Evolutionary conservation across 805 yeast genomes (phyloP), one percentile per base, ranked within the genome.

Genomic region (Pichia rugopelliculosa): DNA sequence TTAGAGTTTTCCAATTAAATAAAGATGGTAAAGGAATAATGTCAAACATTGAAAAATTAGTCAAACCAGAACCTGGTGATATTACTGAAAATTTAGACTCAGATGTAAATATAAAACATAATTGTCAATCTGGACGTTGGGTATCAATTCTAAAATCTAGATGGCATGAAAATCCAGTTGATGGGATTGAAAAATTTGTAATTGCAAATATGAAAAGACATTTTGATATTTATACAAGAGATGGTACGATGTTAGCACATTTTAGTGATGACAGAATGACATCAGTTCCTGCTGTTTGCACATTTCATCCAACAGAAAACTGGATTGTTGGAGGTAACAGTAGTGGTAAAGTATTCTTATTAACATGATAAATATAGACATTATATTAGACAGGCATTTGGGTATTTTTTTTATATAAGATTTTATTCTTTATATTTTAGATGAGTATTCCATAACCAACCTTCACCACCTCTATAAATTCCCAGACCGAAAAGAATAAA

Each of bases 71-170:
- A 22, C 58, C 53, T 17, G 55, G 48, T 4, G 60, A 57, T 21
- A 54, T 64, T 5, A 68, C 74, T 1, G 59, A 58, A 8, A 75
- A 74, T 45, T 56, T 88, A 30, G 61, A 58, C n/a, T 95, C 96
- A 0, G 59, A 73, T 25, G 73, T 77, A 24, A 77, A 79, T 10
- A 71, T 91, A 43, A 77, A 77, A 47, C 99, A 93, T 61, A 93
- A 93, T 59, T 93, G 99, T 67, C 96, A 91, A 64, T 85, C 96
- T 0, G 99, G 99, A 0, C 73, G 96, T 54, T 91, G 99, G 99
- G 96, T 93, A 0, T 82, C 96, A 1, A 91, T 91, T 41, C 68
- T 91, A 48, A 88, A 91, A 57, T 81, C 96, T 0, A 76, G 80
- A 59, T 91, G 97, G 95, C 97, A 93, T 51, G 63, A 66, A 2